Base-by-base conservation (phyloP, 2,329 filamentous ascomycete species). In the Nannizziopsis arthrosporioides region DNA sequence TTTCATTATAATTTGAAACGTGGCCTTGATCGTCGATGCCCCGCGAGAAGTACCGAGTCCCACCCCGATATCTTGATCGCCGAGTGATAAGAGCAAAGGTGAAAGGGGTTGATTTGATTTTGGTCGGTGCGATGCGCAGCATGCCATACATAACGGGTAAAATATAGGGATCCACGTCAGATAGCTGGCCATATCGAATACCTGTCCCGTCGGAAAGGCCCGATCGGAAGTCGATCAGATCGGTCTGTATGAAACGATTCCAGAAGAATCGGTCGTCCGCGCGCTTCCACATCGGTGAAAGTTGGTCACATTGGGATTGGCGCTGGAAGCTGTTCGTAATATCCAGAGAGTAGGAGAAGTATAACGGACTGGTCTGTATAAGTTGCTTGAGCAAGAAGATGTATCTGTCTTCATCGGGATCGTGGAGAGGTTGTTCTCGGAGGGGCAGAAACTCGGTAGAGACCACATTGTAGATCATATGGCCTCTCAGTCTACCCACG, bases 1-100 rank as follows among this genome's bases (percentile, higher is more conserved):
- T 96, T 73, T 98, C 92, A 63, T 98, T 98, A 75, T 90, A 98
- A 65, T 98, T 98, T 55, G 92, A 87, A n/a, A 92, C 92, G 63
- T 96, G 81, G 18, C 92, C 92, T 53, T 92, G 75, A 55, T 94
- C 89, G 61, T 98, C 90, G 41, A 96, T 80, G 44, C 92, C 92
- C 55, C 92, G 81, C 1, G 92, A 93, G 63, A 98, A 92, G 69
- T 95, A 96, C 62, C 93, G 76, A 12, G 92, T 96, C 39, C 92
- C 92, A 32, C 82, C 89, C 53, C 90, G 80, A 66, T 92, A 82
- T 56, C 93, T 78, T 17, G 89, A 94, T 57, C 92, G 80, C 53
- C 92, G 78, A 19, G 90, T 94, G 59, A 96, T 90, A 44, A 98
- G 76, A 34, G 82, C 79, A 56, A 96, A 80, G 15, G 88, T 94